A percentile compares a stretch with the other conserved stretches of the same genome.
Evolutionary conservation across 768 basidiomycete genomes (phyloP).

Genomic region (Russula foetens): DNA sequence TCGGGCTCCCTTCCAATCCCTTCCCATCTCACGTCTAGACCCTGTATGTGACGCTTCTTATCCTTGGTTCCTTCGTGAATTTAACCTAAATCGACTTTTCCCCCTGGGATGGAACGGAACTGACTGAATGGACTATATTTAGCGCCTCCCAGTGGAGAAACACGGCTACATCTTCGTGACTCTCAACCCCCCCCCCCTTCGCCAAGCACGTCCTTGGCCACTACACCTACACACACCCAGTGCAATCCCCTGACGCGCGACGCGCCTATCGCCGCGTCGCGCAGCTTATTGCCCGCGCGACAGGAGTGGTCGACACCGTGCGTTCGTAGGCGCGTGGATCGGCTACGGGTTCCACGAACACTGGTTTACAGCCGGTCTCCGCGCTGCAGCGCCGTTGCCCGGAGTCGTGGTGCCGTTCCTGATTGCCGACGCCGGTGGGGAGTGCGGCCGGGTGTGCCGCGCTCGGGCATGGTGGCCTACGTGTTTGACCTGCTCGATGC

Average conservation of each 20-base stretch:
- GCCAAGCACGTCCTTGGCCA: constrained; percentile 38
- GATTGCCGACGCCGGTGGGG: neutral
- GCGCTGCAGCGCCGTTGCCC: constrained; percentile 19
- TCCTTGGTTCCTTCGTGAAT: too few species aligned
- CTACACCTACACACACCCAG: constrained; percentile 62
- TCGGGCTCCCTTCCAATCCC: too few species aligned
- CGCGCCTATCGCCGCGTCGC: constrained; percentile 44
- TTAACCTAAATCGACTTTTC: too few species aligned
- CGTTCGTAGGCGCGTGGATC: constrained; percentile 61
- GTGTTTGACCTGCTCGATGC: neutral
- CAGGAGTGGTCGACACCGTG: constrained; percentile 41
- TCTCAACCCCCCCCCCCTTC: constrained; percentile 36
- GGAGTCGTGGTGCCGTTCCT: neutral
- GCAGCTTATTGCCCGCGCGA: constrained; percentile 34
- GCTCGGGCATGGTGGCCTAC: neutral
- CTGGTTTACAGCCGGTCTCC: constrained; percentile 47
- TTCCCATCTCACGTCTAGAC: too few species aligned
- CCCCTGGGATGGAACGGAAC: too few species aligned
- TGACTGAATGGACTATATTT: constrained; percentile 1
- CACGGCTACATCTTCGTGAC: neutral
- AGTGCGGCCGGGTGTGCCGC: neutral
- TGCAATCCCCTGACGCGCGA: constrained; percentile 51
- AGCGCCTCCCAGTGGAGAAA: neutral
- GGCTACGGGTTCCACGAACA: constrained; percentile 84
- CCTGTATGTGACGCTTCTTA: too few species aligned